These are phyloP conservation scores for Gossypium gossypioides DNA, from an alignment of 441 rosid species.

Conservation along the genomic window DNA sequence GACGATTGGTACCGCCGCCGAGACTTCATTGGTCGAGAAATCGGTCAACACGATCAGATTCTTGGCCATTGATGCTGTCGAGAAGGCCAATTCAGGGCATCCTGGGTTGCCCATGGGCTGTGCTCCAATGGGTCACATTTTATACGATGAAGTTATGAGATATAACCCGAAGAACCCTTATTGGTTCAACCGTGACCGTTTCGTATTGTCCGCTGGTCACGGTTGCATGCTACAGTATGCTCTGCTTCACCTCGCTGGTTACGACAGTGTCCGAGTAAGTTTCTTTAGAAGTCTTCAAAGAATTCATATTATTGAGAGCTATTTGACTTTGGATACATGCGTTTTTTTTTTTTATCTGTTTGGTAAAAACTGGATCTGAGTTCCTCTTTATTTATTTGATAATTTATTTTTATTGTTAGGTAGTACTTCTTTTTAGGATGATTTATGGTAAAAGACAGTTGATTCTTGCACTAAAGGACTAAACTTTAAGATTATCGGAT, in stretches of 20 bases:
- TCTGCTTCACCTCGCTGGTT: conserved; percentile 93
- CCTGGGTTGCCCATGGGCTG: conserved; percentile 99
- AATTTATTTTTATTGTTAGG: not conserved
- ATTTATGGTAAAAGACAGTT: not conserved
- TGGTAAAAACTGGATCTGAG: conserved; percentile 4
- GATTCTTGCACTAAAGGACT: not conserved
- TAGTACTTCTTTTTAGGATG: conserved; percentile 4
- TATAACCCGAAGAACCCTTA: conserved; percentile 94
- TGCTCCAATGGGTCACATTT: conserved; percentile 93
- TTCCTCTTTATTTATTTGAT: not conserved
- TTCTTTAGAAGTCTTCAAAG: not conserved
- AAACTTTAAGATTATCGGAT: not conserved
- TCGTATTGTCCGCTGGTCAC: conserved; percentile 93
- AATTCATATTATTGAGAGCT: not conserved
- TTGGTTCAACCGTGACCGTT: conserved; percentile 97
- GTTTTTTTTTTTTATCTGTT: not conserved
- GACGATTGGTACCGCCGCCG: conserved; percentile 44
- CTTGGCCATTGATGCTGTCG: conserved; percentile 86
- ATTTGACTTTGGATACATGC: not conserved
- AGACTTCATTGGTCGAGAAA: conserved; percentile 70
- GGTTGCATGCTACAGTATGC: conserved; percentile 98
- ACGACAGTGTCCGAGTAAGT: conserved; percentile 72
- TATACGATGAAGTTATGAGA: conserved; percentile 90
- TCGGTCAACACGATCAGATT: conserved; percentile 85
- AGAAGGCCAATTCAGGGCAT: conserved; percentile 98